A percentile compares a stretch with the other conserved stretches of the same genome.
These are phyloP conservation scores for Metschnikowia sp. DNA, from an alignment of 805 yeast species.

Conservation along the genomic window DNA sequence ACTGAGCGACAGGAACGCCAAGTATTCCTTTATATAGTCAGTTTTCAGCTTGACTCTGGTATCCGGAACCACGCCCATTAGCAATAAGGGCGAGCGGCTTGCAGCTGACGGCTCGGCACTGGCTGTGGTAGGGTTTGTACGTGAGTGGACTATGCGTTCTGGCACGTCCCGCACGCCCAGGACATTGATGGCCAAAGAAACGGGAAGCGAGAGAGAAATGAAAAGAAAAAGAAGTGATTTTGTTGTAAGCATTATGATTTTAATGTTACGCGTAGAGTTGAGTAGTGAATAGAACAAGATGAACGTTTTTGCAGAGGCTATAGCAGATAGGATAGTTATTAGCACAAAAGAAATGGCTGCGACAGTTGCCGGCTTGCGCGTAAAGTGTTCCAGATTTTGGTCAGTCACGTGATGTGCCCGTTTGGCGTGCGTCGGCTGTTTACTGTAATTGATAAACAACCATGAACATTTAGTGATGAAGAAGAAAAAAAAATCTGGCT, in stretches of 20 bases:
- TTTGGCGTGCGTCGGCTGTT: too few species aligned
- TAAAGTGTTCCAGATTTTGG: too few species aligned
- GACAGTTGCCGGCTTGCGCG: neutral
- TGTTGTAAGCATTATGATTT: too few species aligned
- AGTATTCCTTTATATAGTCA: slow-evolving; percentile 26
- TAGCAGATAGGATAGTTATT: too few species aligned
- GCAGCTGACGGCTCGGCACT: neutral
- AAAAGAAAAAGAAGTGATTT: neutral
- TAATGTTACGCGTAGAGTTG: too few species aligned
- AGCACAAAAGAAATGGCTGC: neutral
- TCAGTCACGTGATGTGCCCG: neutral
- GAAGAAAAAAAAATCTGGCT: too few species aligned
- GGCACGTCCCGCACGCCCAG: slow-evolving; percentile 15
- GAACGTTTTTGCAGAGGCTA: too few species aligned
- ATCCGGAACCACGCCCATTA: slow-evolving; percentile 10
- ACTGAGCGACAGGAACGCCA: slow-evolving; percentile 17
- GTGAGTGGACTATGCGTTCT: slow-evolving; percentile 12
- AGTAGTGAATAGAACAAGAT: too few species aligned
- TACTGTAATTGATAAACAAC: too few species aligned
- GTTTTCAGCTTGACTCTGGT: slow-evolving; percentile 14
- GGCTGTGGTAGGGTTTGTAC: neutral
- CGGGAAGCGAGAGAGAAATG: slow-evolving; percentile 2
- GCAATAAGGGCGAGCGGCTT: slow-evolving; percentile 3
- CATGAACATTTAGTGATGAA: too few species aligned
- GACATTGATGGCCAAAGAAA: slow-evolving; percentile 7